Evolutionary conservation across 2,329 filamentous ascomycete genomes (phyloP), one percentile per base, ranked within the genome.

Genomic region (Colletotrichum sp.): DNA sequence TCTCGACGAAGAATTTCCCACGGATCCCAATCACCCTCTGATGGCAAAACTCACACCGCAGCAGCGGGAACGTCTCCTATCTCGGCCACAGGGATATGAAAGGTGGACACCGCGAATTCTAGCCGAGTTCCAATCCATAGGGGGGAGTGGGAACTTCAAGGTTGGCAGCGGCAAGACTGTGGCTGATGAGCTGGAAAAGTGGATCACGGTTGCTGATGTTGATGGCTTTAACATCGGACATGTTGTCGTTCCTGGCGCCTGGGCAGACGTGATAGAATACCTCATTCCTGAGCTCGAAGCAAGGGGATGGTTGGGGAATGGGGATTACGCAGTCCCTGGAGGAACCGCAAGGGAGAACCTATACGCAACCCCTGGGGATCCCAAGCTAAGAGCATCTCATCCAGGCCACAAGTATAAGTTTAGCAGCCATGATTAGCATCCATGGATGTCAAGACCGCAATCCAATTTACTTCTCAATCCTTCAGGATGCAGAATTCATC

Each of bases 1-100:
- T 32, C 75, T 79, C 9, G 81, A 82, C 69, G 78, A 81, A 36
- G 72, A 71, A 30, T 80, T 81, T 30, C 30, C 22, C 5, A 62
- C 49, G n/a, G 63, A 66, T 19, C 57, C 69, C 27, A 32, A 65
- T 32, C 75, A 77, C 32, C 62, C 72, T 8, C 34, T 77, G 9
- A 36, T 73, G 52, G 52, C 75, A 12, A 68, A 61, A 16, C 55
- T 78, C 3, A 69, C 67, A 30, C 64, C 57, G 19, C 69, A 34
- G n/a, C 63, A 64, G 36, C 62, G 64, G 30, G 30, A 77, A 27
- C 62, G 74, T 8, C 44, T 77, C 57, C 64, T 69, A 0, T 25
- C 69, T 27, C 65, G 74, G 29, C 74, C 74, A 8, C 59, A 32
- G 19, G 71, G 71, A n/a, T 55, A 72, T 36, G 61, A 73, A 19